Evolutionary conservation across 495 filamentous ascomycete genomes (phyloP).

Genomic region (Podospora sp.): DNA sequence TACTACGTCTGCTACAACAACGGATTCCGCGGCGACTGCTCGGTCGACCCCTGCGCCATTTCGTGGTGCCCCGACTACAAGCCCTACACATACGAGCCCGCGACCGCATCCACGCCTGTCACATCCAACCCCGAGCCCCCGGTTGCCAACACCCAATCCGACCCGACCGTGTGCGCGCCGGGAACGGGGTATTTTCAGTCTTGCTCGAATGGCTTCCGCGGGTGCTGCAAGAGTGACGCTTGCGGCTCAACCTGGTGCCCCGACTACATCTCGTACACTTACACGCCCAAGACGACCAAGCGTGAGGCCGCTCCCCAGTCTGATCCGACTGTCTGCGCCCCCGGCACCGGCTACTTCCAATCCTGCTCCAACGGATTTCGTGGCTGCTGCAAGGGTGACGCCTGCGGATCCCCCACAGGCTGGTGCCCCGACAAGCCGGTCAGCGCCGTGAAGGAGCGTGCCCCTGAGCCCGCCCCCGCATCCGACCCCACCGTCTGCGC

Average conservation of each 20-base stretch:
- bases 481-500: constrained; percentile 17
- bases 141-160: neutral
- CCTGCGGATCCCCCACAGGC: neutral
- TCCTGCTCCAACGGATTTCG: constrained; percentile 11
- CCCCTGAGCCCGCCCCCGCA: neutral
- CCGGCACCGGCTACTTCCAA: constrained; percentile 14
- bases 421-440: constrained; percentile 13
- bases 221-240: constrained; percentile 3
- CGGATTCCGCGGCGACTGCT: constrained; percentile 16
- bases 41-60: constrained; percentile 15
- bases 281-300: constrained; percentile 3
- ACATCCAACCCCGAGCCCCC: neutral
- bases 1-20: constrained; percentile 20
- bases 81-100: constrained; percentile 13
- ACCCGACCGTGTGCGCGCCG: no score
- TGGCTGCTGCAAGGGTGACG: constrained; percentile 13
- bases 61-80: constrained; percentile 20
- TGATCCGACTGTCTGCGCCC: constrained; percentile 17
- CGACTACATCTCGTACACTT: constrained; percentile 14
- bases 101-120: neutral
- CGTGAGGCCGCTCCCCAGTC: neutral
- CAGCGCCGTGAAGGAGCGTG: neutral
- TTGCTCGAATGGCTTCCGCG: constrained; percentile 11
- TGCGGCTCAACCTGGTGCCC: constrained; percentile 17
- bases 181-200: no score